A percentile compares a stretch with the other conserved stretches of the same genome.
phyloP scores from a whole-genome alignment of 73 alveolate species.

The Blepharisma stoltei region DNA sequence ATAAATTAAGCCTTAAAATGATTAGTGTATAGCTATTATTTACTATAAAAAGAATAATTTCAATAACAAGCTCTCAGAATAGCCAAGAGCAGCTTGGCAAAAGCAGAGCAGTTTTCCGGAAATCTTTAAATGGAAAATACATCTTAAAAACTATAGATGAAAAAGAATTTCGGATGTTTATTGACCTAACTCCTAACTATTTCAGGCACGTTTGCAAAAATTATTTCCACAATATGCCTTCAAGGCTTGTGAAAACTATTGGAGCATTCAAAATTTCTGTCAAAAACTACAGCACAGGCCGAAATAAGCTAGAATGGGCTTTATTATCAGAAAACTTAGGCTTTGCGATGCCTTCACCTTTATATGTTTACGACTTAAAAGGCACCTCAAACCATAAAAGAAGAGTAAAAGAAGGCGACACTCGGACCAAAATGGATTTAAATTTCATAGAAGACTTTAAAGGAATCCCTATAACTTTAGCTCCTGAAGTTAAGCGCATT shows the following conservation, averaged over 20 bases:
- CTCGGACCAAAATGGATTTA: conserved; percentile 27
- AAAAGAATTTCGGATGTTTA: conserved; percentile 50
- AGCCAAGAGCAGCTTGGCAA: conserved; percentile 37
- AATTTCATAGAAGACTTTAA: conserved; percentile 28
- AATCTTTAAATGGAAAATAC: conserved; percentile 29
- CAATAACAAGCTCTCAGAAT: not conserved
- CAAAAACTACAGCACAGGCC: conserved; percentile 18
- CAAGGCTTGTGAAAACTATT: conserved; percentile 17
- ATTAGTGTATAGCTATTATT: too few species aligned
- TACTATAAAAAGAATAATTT: too few species aligned
- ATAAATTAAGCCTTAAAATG: too few species aligned
- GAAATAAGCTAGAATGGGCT: conserved; percentile 10
- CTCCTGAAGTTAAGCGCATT: not conserved
- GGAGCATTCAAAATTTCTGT: conserved; percentile 47
- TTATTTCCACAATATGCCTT: conserved; percentile 49
- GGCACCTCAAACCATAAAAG: conserved; percentile 29
- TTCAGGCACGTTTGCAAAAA: conserved; percentile 49
- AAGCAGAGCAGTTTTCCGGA: conserved; percentile 40
- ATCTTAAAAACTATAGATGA: conserved; percentile 45
- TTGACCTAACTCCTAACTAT: conserved; percentile 49
- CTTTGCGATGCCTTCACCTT: not conserved
- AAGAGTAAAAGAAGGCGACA: conserved; percentile 11
- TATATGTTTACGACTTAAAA: conserved; percentile 33
- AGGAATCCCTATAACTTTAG: conserved; percentile 18
- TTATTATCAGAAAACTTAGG: conserved; percentile 10